Percentiles rank a stretch among this genome's conserved stretches.
phyloP scores from a whole-genome alignment of 73 alveolate species.

The Uronychia setigera region DNA sequence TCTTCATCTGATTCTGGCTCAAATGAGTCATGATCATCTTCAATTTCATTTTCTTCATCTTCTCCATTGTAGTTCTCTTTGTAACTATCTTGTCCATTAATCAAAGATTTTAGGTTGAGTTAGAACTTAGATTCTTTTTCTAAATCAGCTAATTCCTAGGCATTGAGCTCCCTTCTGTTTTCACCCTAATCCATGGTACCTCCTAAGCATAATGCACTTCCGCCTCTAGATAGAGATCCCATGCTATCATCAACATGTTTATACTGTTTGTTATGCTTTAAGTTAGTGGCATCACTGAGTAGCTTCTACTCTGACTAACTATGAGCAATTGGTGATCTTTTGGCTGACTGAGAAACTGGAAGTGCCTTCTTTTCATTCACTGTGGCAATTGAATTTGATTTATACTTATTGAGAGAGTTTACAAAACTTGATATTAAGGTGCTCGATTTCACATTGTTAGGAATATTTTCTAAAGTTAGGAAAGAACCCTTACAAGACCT shows the following conservation, averaged over 20 bases:
- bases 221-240: not conserved
- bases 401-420: not conserved
- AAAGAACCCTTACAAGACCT: not conserved
- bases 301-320: not conserved
- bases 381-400: not conserved
- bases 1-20: constrained; percentile 1
- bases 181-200: not conserved
- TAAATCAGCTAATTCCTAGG: too few species aligned
- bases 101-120: too few species aligned
- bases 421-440: not conserved
- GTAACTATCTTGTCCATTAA: not conserved
- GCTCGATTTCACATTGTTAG: constrained; percentile 1
- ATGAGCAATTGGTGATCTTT: not conserved
- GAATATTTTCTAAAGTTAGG: not conserved
- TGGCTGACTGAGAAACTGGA: not conserved
- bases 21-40: not conserved
- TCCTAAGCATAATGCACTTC: too few species aligned
- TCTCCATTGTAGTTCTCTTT: not conserved
- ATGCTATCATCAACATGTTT: not conserved
- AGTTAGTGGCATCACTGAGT: not conserved
- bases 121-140: too few species aligned
- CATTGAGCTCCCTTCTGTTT: too few species aligned
- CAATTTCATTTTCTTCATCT: constrained; percentile 15
- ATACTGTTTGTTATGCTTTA: not conserved
- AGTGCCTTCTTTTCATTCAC: not conserved